phyloP scores from a whole-genome alignment of 176 grass and related monocot species.

The Themeda triandra region DNA sequence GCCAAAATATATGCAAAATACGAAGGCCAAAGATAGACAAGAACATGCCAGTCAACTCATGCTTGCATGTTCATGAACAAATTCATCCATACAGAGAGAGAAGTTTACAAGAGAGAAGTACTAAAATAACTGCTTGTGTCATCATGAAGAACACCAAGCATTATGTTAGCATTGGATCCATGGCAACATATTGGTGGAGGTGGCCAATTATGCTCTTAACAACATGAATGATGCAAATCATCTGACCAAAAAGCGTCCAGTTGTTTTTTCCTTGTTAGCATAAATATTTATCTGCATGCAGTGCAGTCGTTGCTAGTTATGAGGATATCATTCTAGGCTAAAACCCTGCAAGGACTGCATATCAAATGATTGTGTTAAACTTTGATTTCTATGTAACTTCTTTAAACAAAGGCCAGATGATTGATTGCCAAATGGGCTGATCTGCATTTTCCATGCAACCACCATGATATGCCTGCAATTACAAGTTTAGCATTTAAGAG shows the following conservation, averaged over 20 bases:
- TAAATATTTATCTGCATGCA: constrained; percentile 7
- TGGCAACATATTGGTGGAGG: background rate
- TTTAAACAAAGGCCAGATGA: background rate
- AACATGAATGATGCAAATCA: background rate
- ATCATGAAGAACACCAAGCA: background rate
- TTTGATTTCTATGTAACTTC: background rate
- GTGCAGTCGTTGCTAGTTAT: background rate
- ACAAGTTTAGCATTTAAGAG: background rate
- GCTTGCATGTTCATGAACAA: constrained; percentile 2
- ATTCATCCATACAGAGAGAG: background rate
- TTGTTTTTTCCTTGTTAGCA: background rate
- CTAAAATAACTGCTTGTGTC: background rate
- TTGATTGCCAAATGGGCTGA: background rate
- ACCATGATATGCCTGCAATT: background rate
- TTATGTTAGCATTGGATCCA: background rate
- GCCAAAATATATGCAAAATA: background rate
- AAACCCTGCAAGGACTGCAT: background rate
- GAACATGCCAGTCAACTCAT: background rate
- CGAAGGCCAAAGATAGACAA: constrained; percentile 19
- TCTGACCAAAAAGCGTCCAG: background rate
- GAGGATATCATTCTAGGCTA: background rate
- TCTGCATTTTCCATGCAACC: background rate
- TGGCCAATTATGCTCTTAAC: background rate
- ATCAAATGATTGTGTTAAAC: background rate
- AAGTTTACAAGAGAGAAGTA: background rate